phyloP scores from a whole-genome alignment of 352 stramenopile genomes.

The Globisporangium sylvaticum region DNA sequence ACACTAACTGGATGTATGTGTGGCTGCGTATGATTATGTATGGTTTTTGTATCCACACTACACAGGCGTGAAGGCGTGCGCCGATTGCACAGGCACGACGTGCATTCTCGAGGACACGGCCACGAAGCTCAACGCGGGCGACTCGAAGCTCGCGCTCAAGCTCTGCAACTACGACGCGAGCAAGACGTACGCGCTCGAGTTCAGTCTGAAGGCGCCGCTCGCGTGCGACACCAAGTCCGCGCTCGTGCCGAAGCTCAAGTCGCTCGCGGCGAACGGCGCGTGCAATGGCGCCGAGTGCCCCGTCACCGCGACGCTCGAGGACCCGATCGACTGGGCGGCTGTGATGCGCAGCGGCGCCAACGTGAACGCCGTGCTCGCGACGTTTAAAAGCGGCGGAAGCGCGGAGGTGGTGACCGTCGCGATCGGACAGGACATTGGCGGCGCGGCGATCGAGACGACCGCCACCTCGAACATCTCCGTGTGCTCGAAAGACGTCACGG shows the following conservation, averaged over 20 bases:
- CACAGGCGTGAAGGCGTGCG: slow-evolving; percentile 41
- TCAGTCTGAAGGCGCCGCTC: slow-evolving; percentile 40
- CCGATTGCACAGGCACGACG: slow-evolving; percentile 38
- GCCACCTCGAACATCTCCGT: slow-evolving; percentile 33
- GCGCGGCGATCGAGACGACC: slow-evolving; percentile 24
- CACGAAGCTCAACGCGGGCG: slow-evolving; percentile 31
- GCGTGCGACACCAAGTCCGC: slow-evolving; percentile 39
- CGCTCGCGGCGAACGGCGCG: slow-evolving; percentile 28
- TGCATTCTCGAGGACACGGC: slow-evolving; percentile 55
- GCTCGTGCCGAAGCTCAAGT: slow-evolving; percentile 36
- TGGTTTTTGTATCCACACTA: neutral
- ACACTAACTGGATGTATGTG: neutral
- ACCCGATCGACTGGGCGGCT: slow-evolving; percentile 64
- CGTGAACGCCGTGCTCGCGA: slow-evolving; percentile 48
- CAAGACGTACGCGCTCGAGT: slow-evolving; percentile 33
- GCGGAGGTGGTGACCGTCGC: slow-evolving; percentile 45
- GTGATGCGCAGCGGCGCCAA: slow-evolving; percentile 36
- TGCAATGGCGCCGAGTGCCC: slow-evolving; percentile 41
- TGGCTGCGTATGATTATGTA: neutral
- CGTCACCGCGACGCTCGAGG: slow-evolving; percentile 47
- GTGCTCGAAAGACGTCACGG: slow-evolving; percentile 37
- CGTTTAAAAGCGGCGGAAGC: slow-evolving; percentile 33
- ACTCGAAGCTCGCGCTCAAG: slow-evolving; percentile 38
- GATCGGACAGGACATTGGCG: slow-evolving; percentile 29
- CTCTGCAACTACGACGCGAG: slow-evolving; percentile 66